Evolutionary conservation across 139 green algal species (phyloP).

Genomic region (Picochlorum costavermella): DNA sequence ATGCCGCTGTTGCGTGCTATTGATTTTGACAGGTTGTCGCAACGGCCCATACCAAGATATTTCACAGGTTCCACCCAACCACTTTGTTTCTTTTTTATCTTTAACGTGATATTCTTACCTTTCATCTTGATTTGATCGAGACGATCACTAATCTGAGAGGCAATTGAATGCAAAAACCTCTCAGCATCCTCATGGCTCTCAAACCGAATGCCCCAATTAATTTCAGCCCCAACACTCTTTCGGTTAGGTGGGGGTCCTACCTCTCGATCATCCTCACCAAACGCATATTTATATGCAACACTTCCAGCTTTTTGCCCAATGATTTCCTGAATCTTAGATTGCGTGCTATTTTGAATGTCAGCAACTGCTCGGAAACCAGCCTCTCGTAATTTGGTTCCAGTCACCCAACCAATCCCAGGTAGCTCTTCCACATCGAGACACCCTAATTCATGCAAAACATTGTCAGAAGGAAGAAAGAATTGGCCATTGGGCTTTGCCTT

Average conservation of each 20-base stretch:
- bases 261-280: conserved; percentile 43
- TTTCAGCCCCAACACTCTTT: conserved; percentile 74
- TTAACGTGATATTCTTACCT: conserved; percentile 67
- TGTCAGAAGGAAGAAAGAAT: conserved; percentile 2
- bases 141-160: conserved; percentile 30
- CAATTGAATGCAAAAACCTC: conserved; percentile 53
- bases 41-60: conserved; percentile 83
- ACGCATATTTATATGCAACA: conserved; percentile 38
- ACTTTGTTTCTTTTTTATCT: conserved; percentile 65
- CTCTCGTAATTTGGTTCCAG: conserved; percentile 45
- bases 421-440: conserved; percentile 46
- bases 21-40: conserved; percentile 67
- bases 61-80: conserved; percentile 69
- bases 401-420: conserved; percentile 77
- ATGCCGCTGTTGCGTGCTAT: conserved; percentile 30
- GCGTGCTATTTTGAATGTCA: conserved; percentile 38
- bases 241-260: conserved; percentile 36
- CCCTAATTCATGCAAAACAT: not conserved
- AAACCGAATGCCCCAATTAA: conserved; percentile 92
- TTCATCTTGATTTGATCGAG: conserved; percentile 30
- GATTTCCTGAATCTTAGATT: conserved; percentile 40
- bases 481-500: conserved; percentile 61
- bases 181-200: conserved; percentile 37
- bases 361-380: conserved; percentile 49
- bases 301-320: conserved; percentile 72